Conservation (phyloP, 164 flowering plant genomes). For the Macadamia tetraphylla region DNA sequence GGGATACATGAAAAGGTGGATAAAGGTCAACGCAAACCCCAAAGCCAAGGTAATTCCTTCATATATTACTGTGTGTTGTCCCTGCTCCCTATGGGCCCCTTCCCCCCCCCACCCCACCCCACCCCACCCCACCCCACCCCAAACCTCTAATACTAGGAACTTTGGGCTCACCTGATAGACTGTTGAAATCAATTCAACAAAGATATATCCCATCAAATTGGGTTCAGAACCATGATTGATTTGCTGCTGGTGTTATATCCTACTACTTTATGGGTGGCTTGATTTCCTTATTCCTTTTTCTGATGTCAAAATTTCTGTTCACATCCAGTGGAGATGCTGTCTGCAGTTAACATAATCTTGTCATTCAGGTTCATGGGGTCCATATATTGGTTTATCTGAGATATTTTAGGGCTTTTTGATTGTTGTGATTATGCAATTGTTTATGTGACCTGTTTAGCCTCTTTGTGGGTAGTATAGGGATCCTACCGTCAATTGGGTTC, state of each 20-base stretch:
- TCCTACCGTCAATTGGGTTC: no score
- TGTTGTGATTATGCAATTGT: neutral
- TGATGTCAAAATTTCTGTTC: neutral
- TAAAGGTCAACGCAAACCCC: constrained; percentile 42
- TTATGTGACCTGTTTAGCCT: neutral
- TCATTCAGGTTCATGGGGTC: neutral
- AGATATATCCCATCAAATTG: no score
- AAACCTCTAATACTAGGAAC: no score
- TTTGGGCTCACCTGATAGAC: no score
- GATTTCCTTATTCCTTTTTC: neutral
- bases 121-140: no score
- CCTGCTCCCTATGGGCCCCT: neutral
- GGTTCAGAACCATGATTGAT: neutral
- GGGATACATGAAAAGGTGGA: constrained; percentile 82
- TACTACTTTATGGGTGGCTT: neutral
- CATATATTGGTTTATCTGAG: neutral
- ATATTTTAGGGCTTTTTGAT: neutral
- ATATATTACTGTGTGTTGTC: neutral
- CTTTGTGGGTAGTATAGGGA: neutral
- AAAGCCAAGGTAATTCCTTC: constrained; percentile 50
- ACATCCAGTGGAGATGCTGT: neutral
- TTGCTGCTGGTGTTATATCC: neutral
- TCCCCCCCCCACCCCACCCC: no score
- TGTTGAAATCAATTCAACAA: no score
- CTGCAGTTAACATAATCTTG: neutral